phyloP scores from a whole-genome alignment of 2,329 filamentous ascomycete species.

The Penicillium sp. region DNA sequence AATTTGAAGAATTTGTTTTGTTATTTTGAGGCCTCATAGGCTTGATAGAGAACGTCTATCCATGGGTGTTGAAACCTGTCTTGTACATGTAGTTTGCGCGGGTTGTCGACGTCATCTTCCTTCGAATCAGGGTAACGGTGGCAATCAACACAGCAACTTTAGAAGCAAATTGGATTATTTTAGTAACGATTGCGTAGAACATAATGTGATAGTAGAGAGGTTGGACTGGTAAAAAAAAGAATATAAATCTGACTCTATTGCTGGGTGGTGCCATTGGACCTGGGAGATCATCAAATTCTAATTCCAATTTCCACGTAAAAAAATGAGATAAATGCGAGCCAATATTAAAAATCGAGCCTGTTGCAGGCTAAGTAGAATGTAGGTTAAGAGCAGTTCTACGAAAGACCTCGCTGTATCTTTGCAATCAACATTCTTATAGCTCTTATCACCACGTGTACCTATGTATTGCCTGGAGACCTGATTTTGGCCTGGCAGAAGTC shows the following conservation, averaged over 20 bases:
- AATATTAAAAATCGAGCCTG: background rate
- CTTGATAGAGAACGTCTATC: background rate
- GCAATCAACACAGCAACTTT: background rate
- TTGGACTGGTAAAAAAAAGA: background rate
- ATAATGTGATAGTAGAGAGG: background rate
- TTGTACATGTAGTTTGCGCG: background rate
- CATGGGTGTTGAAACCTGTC: background rate
- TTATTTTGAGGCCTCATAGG: background rate
- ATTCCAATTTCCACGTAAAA: background rate
- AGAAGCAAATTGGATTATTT: background rate
- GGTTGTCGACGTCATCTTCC: conserved; percentile 6
- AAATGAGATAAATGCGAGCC: background rate
- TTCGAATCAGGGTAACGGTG: conserved; percentile 2
- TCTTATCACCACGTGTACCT: background rate
- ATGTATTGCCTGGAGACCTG: too few species aligned
- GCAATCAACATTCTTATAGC: background rate
- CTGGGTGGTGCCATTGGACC: background rate
- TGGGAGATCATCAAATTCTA: background rate
- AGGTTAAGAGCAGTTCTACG: background rate
- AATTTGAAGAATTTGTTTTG: background rate
- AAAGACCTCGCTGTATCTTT: background rate
- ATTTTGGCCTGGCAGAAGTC: too few species aligned
- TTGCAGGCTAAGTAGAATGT: background rate
- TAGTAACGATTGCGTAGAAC: background rate
- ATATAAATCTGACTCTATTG: background rate